Percentiles rank a stretch among this genome's conserved stretches.
Evolutionary conservation across 495 filamentous ascomycete genomes (phyloP).

Genomic region (Penicillium roqueforti): DNA sequence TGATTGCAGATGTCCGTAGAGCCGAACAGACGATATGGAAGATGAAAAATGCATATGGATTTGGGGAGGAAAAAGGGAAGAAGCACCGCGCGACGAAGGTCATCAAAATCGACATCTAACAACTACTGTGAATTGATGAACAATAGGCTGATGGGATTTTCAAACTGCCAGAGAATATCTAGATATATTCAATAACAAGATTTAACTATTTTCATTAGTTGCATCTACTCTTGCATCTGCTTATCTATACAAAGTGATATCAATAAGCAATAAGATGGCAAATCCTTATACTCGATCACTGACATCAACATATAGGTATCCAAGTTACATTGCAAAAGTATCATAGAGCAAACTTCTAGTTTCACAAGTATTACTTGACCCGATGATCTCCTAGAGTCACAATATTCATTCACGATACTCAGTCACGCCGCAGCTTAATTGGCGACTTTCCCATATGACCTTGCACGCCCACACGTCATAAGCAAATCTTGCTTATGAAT

Average conservation of each 20-base stretch:
- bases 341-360: not conserved
- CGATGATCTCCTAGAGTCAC: slow-evolving; percentile 4
- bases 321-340: not conserved
- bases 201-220: not conserved
- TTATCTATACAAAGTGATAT: not conserved
- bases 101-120: not conserved
- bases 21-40: not conserved
- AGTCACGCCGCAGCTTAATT: slow-evolving; percentile 14
- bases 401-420: slow-evolving; percentile 13
- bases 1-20: not conserved
- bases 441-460: slow-evolving; percentile 17
- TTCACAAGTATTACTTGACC: not conserved
- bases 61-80: not conserved
- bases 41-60: not conserved
- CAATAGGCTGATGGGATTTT: not conserved
- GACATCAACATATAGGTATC: not conserved
- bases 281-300: not conserved
- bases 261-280: not conserved
- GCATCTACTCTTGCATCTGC: too few relatives aligned
- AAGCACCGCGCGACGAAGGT: not conserved
- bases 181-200: not conserved
- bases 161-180: not conserved
- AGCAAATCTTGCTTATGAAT: not conserved
- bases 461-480: slow-evolving; percentile 16
- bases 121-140: not conserved